Evolutionary conservation across 75 land plant genomes (phyloP), one percentile per base, ranked within the genome.

Genomic region (Selaginella moellendorffii): DNA sequence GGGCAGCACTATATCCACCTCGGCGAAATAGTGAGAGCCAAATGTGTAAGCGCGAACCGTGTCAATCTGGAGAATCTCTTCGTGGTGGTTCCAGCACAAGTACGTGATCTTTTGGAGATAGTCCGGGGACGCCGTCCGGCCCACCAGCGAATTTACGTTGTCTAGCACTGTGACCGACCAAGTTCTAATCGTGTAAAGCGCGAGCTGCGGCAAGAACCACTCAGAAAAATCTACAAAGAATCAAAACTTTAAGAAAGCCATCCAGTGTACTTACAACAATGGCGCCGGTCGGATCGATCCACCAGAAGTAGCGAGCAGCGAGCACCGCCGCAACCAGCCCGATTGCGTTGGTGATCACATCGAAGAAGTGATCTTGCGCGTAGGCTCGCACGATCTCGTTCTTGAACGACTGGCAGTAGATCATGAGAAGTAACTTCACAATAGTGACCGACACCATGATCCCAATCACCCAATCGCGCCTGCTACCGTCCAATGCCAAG

Each of bases 1-100:
- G 0, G 90, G 81, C 66, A 92, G 74, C 10, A 92, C 97, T 19
- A 92, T 83, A 69, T 92, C 97, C 0, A 92, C 95, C 78, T 92
- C 97, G 24, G 87, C 95, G 70, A 92, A 92, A 67, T 88, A 92
- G 52, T 92, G 84, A 0, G 85, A 74, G 0, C 97, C 97, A 69
- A 92, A 85, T 2, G 84, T 81, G 69, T 92, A 92, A 14, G 97
- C 97, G 52, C 95, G 74, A n/a, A 92, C 97, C 1, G 97, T 92
- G 72, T 92, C 97, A 27, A 92, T 92, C 54, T 92, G 84, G 46
- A 73, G 71, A 25, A 92, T 88, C 21, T 78, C 83, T 54, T 81
- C 75, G 62, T 92, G 83, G 69, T 92, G 97, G 63, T 92, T 92
- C 97, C 97, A 92, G 65, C 85, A 78, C 0, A 92, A 80, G 61